These are phyloP conservation scores for Entomortierella parvispora DNA, from an alignment of 192 early-diverging fungal species.

Conservation along the genomic window DNA sequence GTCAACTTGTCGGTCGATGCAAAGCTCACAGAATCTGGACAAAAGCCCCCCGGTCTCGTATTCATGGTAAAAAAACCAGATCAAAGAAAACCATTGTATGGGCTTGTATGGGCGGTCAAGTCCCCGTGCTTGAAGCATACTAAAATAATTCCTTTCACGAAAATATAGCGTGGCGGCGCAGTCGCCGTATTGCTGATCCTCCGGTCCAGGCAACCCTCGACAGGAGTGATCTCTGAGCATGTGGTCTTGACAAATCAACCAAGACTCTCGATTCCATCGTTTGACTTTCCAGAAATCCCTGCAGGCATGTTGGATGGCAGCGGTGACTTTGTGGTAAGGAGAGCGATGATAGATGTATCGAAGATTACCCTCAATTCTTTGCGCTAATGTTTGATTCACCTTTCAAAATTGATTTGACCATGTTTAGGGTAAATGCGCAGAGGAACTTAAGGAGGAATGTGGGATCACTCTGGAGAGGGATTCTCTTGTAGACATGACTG, in stretches of 20 bases:
- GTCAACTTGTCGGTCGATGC: constrained; percentile 75
- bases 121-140: too few species aligned
- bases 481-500: constrained; percentile 70
- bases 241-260: constrained; percentile 82
- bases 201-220: constrained; percentile 30
- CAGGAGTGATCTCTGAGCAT: constrained; percentile 51
- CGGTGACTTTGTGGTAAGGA: constrained; percentile 66
- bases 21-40: constrained; percentile 55
- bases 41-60: constrained; percentile 74
- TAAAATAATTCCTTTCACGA: background rate
- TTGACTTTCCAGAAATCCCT: constrained; percentile 78
- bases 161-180: constrained; percentile 71
- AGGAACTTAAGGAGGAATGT: constrained; percentile 86
- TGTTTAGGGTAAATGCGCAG: constrained; percentile 72
- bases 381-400: background rate
- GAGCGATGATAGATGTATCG: background rate
- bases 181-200: constrained; percentile 79
- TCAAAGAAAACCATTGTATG: too few species aligned
- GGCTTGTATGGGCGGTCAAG: too few species aligned
- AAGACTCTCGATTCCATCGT: constrained; percentile 69
- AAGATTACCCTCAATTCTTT: background rate
- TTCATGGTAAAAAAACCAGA: constrained; percentile 67
- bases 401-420: background rate
- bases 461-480: constrained; percentile 73
- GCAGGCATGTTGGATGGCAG: constrained; percentile 85